These are phyloP conservation scores for Metschnikowia lunata DNA, from an alignment of 805 yeast species.

Conservation along the genomic window DNA sequence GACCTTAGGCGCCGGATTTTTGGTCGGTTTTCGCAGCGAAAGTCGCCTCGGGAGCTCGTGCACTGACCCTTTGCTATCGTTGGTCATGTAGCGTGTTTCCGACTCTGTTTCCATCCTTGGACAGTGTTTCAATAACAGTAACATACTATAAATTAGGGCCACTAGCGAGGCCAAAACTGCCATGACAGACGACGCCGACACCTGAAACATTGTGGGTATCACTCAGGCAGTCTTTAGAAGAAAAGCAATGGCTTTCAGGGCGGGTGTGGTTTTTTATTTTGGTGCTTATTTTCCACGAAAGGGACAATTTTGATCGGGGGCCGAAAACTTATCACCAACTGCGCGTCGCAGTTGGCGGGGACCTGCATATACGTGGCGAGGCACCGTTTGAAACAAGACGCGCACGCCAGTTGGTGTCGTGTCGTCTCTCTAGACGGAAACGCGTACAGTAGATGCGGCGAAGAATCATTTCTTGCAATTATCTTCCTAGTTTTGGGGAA, in stretches of 20 bases:
- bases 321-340: no score
- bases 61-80: conserved; percentile 29
- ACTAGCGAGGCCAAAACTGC: conserved; percentile 10
- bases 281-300: background rate
- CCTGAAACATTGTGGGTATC: background rate
- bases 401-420: no score
- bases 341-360: no score
- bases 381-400: background rate
- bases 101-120: conserved; percentile 54
- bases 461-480: no score
- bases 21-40: conserved; percentile 11
- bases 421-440: no score
- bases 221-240: background rate
- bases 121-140: conserved; percentile 53
- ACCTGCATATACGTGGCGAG: no score
- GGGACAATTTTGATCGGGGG: no score
- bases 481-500: no score
- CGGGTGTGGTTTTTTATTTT: background rate
- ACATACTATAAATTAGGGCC: conserved; percentile 32
- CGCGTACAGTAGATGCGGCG: no score
- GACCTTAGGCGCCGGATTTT: background rate
- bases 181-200: conserved; percentile 2
- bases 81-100: conserved; percentile 53
- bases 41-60: conserved; percentile 32
- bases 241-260: background rate